These are phyloP conservation scores for Ascomycota sp. DNA, from an alignment of 2,329 filamentous ascomycete genomes.

Conservation along the genomic window DNA sequence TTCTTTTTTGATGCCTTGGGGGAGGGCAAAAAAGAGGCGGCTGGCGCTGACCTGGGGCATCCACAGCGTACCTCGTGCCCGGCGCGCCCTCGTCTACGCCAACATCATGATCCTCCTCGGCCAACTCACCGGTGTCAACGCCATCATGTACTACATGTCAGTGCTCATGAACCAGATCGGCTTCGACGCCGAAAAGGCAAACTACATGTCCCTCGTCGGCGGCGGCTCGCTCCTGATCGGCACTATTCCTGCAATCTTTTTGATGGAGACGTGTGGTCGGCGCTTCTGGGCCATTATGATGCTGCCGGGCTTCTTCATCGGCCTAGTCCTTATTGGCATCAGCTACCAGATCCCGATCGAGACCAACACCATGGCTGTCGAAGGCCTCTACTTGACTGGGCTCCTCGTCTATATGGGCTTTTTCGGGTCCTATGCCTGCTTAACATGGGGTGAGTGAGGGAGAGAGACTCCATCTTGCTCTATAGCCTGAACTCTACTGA, in stretches of 20 bases:
- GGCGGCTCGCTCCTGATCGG: constrained; percentile 44
- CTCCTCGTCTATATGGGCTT: constrained; percentile 46
- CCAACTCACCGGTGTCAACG: constrained; percentile 48
- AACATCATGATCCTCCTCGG: constrained; percentile 49
- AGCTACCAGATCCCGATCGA: constrained; percentile 33
- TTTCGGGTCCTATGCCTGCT: constrained; percentile 41
- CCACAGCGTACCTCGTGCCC: constrained; percentile 32
- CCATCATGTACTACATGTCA: constrained; percentile 51
- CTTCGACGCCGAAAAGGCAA: constrained; percentile 36
- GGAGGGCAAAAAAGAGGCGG: no score
- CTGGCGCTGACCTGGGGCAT: not conserved
- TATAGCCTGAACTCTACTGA: not conserved
- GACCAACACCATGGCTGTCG: constrained; percentile 22
- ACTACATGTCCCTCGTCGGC: constrained; percentile 56
- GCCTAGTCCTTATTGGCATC: constrained; percentile 41
- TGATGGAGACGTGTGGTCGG: constrained; percentile 50
- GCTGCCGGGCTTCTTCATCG: constrained; percentile 49
- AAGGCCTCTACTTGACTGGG: constrained; percentile 44
- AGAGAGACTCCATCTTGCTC: not conserved
- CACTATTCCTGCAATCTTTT: constrained; percentile 43
- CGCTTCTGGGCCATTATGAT: constrained; percentile 55
- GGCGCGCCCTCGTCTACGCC: constrained; percentile 41
- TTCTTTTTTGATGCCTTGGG: not conserved
- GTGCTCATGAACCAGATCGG: constrained; percentile 45
- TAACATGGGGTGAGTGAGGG: constrained; percentile 26